Evolutionary conservation across 352 stramenopile species (phyloP).

Genomic region (Aphanomyces euteiches): DNA sequence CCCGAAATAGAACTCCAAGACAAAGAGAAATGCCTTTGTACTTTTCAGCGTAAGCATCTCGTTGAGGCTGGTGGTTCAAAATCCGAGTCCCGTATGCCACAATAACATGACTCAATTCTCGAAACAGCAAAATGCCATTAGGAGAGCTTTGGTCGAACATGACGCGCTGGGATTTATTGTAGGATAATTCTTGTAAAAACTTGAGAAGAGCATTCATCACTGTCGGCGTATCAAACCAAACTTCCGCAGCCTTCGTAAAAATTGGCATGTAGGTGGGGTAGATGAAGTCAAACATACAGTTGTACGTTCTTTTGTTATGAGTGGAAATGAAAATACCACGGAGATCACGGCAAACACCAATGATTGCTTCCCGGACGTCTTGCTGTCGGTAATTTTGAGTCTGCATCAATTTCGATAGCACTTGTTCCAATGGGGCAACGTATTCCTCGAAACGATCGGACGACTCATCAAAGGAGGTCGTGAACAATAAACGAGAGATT

Average conservation of each 20-base stretch:
- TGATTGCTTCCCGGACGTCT: conserved; percentile 86
- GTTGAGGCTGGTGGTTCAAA: conserved; percentile 42
- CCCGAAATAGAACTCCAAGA: conserved; percentile 86
- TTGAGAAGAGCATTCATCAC: conserved; percentile 96
- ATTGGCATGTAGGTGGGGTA: conserved; percentile 96
- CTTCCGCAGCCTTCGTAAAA: conserved; percentile 91
- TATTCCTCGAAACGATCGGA: conserved; percentile 95
- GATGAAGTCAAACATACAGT: conserved; percentile 96
- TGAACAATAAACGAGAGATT: conserved; percentile 94
- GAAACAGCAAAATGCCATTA: conserved; percentile 98
- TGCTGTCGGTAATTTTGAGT: conserved; percentile 67
- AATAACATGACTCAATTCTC: conserved; percentile 93
- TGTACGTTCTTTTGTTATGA: conserved; percentile 96
- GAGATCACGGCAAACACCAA: conserved; percentile 96
- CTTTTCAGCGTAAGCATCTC: conserved; percentile 90
- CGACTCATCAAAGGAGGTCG: conserved; percentile 91
- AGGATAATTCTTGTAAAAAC: conserved; percentile 94
- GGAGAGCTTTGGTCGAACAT: conserved; percentile 97
- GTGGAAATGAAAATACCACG: conserved; percentile 94
- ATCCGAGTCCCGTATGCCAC: conserved; percentile 92
- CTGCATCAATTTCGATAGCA: conserved; percentile 76
- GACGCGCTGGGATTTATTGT: conserved; percentile 95
- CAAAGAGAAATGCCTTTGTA: conserved; percentile 97
- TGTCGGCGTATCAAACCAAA: conserved; percentile 90
- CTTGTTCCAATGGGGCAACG: conserved; percentile 90